Evolutionary conservation across 306 rosid species (phyloP).

Genomic region (Prunus padus): DNA sequence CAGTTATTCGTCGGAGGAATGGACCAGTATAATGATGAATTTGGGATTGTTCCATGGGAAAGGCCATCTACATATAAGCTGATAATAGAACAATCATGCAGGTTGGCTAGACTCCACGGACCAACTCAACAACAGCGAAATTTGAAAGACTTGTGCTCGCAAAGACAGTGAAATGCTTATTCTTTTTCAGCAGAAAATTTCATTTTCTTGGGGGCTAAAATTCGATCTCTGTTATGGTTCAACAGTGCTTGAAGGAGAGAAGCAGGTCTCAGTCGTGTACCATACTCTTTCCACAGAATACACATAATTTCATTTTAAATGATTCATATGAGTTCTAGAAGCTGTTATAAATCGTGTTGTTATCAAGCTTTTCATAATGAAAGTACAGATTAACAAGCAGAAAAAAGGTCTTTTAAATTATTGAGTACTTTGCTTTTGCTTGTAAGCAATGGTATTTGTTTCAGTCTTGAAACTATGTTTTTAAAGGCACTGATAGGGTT

Average conservation of each 20-base stretch:
- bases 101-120: conserved; percentile 59
- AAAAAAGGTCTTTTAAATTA: background rate
- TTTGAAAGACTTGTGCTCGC: conserved; percentile 52
- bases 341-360: background rate
- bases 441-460: background rate
- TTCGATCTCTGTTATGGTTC: conserved; percentile 26
- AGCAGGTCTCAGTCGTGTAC: conserved; percentile 32
- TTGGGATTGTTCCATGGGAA: conserved; percentile 78
- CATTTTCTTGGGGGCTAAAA: conserved; percentile 7
- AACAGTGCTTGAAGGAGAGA: conserved; percentile 18
- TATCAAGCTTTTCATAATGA: background rate
- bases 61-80: conserved; percentile 49
- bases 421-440: background rate
- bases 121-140: conserved; percentile 40
- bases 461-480: background rate
- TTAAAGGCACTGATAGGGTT: background rate
- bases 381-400: background rate
- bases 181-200: conserved; percentile 4
- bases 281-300: conserved; percentile 19
- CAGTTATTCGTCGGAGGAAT: conserved; percentile 82
- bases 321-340: conserved; percentile 34
- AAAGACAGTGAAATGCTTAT: conserved; percentile 30
- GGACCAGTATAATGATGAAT: conserved; percentile 74
- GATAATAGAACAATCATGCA: conserved; percentile 67
- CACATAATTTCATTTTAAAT: conserved; percentile 17